Evolutionary conservation across 345 rosid genomes (phyloP), one percentile per base, ranked within the genome.

Genomic region (Jatropha curcas): DNA sequence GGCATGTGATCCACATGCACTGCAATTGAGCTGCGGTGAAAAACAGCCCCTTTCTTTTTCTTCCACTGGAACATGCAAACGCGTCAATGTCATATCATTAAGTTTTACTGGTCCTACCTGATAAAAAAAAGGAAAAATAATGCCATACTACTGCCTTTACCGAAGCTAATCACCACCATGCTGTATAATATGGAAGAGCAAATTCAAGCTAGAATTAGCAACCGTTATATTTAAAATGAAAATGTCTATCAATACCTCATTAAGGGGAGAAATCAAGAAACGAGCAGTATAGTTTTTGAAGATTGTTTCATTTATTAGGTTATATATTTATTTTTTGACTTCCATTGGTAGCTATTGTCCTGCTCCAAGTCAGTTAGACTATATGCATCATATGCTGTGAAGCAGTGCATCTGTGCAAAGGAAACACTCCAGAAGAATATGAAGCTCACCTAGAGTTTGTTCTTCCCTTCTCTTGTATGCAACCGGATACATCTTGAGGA

Each of bases 401-500:
- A 33, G 8, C 56, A 33, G 16, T 11, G n/a, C 5, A n/a, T n/a
- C n/a, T n/a, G n/a, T n/a, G n/a, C n/a, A 19, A 41, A 48, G 60
- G 13, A 55, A 57, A 74, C 39, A 62, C 2, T 60, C 46, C 25
- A 63, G 58, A 3, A 46, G 20, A 27, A 59, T 17, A 53, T 11
- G 34, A 30, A 78, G 65, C 86, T 77, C 58, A 94, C 96, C 88
- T 8, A 85, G 55, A 68, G 79, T 87, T 67, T 77, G 87, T 14
- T 81, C 75, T 74, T 85, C 90, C 73, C 92, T 84, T 70, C 68
- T 83, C 81, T 70, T 84, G 74, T 84, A 89, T 0, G 86, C 76
- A 67, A 77, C 16, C 1, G 98, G 97, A 71, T 88, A 88, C 69
- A 92, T 68, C 86, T 92, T 92, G 67, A 78, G 67, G 1, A 90